A percentile compares a stretch with the other conserved stretches of the same genome.
Evolutionary conservation across 2,329 filamentous ascomycete genomes (phyloP).

Genomic region (Xylogone sp.): DNA sequence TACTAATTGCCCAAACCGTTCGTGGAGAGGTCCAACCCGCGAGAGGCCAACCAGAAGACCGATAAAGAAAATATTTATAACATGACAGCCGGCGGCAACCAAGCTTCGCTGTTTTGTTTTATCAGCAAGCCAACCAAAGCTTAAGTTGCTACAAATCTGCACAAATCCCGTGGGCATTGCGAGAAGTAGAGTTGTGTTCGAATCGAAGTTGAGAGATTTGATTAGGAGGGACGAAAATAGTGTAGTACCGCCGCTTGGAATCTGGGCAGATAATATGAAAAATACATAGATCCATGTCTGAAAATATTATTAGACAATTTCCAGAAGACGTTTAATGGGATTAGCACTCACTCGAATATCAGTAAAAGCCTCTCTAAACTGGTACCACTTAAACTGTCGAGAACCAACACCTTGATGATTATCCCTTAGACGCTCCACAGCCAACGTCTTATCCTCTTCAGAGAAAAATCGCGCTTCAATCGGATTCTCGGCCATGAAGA

Average conservation of each 20-base stretch:
- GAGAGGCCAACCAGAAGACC: not conserved
- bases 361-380: conserved; percentile 45
- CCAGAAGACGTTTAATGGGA: not conserved
- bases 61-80: not conserved
- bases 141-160: not conserved
- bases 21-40: not conserved
- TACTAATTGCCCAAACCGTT: not conserved
- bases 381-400: conserved; percentile 42
- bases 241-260: conserved; percentile 1
- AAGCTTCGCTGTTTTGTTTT: not conserved
- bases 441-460: conserved; percentile 35
- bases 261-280: not conserved
- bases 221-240: conserved; percentile 1
- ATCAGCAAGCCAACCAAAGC: conserved; percentile 1
- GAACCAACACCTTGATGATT: conserved; percentile 52
- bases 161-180: conserved; percentile 2
- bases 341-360: conserved; percentile 13
- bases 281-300: conserved; percentile 2
- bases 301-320: not conserved
- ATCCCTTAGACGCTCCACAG: conserved; percentile 46
- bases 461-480: conserved; percentile 17
- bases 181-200: conserved; percentile 1
- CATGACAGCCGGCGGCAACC: not conserved
- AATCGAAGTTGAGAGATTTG: conserved; percentile 1
- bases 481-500: conserved; percentile 8